A percentile compares a stretch with the other conserved stretches of the same genome.
These are phyloP conservation scores for Apiospora rasikravindrae DNA, from an alignment of 2,329 filamentous ascomycete genomes.

Conservation along the genomic window DNA sequence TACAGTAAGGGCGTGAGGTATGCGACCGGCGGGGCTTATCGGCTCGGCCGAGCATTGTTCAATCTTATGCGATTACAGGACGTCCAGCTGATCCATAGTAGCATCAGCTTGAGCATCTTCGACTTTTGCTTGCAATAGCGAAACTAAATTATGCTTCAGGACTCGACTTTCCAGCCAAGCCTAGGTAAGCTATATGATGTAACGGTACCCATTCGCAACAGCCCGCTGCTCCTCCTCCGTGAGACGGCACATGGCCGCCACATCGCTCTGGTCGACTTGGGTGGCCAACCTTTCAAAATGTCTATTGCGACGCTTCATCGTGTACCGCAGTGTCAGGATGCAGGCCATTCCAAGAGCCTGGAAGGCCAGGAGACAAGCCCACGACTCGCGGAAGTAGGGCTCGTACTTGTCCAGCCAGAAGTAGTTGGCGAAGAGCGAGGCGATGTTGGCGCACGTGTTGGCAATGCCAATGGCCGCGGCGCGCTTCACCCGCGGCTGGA, in stretches of 20 bases:
- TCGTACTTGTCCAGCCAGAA: slow-evolving; percentile 41
- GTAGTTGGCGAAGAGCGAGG: slow-evolving; percentile 46
- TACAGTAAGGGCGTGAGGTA: background rate
- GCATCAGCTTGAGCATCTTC: background rate
- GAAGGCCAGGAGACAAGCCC: slow-evolving; percentile 34
- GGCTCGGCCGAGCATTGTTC: background rate
- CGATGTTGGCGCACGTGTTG: slow-evolving; percentile 39
- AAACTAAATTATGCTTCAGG: background rate
- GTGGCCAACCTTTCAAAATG: background rate
- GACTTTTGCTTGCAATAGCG: background rate
- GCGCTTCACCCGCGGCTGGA: slow-evolving; percentile 54
- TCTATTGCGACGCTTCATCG: slow-evolving; percentile 2
- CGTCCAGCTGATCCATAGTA: background rate
- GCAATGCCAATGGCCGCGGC: slow-evolving; percentile 48
- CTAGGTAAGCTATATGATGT: background rate
- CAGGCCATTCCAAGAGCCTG: slow-evolving; percentile 24
- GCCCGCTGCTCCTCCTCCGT: slow-evolving; percentile 9
- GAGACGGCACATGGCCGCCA: background rate
- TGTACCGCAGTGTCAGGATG: background rate
- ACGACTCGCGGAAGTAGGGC: slow-evolving; percentile 40
- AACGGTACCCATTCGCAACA: slow-evolving; percentile 3
- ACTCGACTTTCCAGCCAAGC: background rate
- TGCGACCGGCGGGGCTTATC: background rate
- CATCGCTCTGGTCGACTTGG: background rate
- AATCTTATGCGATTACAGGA: background rate